Evolutionary conservation across 2,329 filamentous ascomycete genomes (phyloP), one percentile per base, ranked within the genome.

Genomic region (Colletotrichum truncatum): DNA sequence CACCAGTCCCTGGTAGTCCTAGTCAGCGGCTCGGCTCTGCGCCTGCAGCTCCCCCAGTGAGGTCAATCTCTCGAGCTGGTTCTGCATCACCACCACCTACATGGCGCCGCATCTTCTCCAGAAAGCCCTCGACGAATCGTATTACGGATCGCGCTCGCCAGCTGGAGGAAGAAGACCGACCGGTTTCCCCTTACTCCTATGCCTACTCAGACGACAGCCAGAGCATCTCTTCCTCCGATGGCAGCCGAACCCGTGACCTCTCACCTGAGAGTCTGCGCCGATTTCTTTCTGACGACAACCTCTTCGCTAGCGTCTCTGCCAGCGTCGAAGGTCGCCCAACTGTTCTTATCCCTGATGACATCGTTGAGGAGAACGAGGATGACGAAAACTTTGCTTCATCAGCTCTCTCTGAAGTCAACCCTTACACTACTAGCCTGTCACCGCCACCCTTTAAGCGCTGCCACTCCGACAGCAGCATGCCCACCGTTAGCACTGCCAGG

Each of bases 361-460:
- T 76, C 36, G 70, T 71, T 28, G 75, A 73, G 39, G 78, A 82
- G 59, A 72, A 72, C 16, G 65, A 75, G 25, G 77, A 89, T 66
- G 87, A 89, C 69, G 85, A 88, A 68, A 89, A 89, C 75, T 89
- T 90, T 70, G 86, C 86, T n/a, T 82, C 80, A 4, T 83, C 84
- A 1, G 81, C 83, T 4, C 71, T 75, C 6, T 81, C 81, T 0
- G 85, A 87, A 56, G 77, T 66, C 3, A 76, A 79, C 21, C 73
- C 79, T 1, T 83, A 80, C 63, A 73, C 78, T 18, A 85, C 84
- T 2, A 75, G 78, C 39, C 75, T 88, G 14, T 87, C 86, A 3
- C 85, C 86, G 8, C 85, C 86, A 1, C 86, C 86, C 0, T 78
- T 80, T 43, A 80, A 80, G 66, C 80, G 82, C 21, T 75, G 73